Evolutionary conservation across 495 filamentous ascomycete species (phyloP), one percentile per base, ranked within the genome.

Genomic region (Penicillium ochrochloron): DNA sequence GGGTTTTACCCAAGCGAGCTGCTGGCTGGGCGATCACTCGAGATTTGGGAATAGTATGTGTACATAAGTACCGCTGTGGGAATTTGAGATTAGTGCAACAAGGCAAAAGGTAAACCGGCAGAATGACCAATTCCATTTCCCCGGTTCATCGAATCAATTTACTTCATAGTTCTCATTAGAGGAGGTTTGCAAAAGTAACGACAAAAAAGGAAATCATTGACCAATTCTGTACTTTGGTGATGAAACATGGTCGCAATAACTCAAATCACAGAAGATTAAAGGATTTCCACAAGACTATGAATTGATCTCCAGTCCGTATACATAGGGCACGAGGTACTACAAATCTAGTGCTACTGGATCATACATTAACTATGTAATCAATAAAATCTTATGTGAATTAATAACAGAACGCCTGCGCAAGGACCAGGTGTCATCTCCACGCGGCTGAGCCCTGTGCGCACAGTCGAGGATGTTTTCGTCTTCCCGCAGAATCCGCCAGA

Each of bases 391-490:
- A 15, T 41, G 37, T 41, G 3, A 41, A 17, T 17, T 12, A 15
- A 9, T 17, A 29, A 51, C 5, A 15, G 4, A 51, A 51, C 23
- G 23, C 17, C 19, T 35, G 53, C 46, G 69, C 66, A 71, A 67
- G 66, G 66, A 41, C 64, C 70, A 66, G 27, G 64, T 72, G 67
- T 70, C 70, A 68, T 55, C 37, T 53, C 66, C 67, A 72, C 67
- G 70, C 67, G 67, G 53, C 11, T 53, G 50, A 42, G 62, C 58
- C 54, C 63, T 57, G 62, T 51, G 67, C 48, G 58, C 21, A 44
- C n/a, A 11, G 11, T 27, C 2, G 34, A 25, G 19, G 21, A 8
- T 59, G 35, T 48, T 67, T 67, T 67, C 52, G 39, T 14, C 25
- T n/a, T 51, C 34, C 55, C 67, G 59, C 64, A 65, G 57, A 60